Base-by-base conservation (phyloP, 75 land plant genomes). In the Chamaecyparis obtusa region DNA sequence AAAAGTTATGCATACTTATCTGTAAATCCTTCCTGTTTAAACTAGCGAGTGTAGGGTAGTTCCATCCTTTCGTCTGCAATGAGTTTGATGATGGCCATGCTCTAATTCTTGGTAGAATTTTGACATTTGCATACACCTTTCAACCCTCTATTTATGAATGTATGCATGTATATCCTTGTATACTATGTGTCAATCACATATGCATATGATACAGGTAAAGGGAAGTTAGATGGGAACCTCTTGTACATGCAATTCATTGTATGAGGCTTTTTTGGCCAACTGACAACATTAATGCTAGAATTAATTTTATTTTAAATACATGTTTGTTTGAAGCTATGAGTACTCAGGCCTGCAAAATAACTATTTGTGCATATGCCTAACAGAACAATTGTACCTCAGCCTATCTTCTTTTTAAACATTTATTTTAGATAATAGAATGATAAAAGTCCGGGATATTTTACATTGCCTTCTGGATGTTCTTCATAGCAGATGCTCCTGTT, bases 401-500 rank as follows among this genome's bases (percentile, higher is more conserved):
- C 76, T 74, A 74, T 6, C 16, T 33, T 0, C 16, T 32, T 32
- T 74, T 74, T 33, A 32, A 74, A 30, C 76, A 74, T 74, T 74
- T 74, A 39, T 39, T 39, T 39, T 39, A 39, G 41, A 39, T 39
- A 39, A 74, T 30, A 74, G 13, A 74, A 74, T 74, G 37, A 74
- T 33, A 74, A 36, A n/a, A 36, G 36, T 74, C 36, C 36, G 13
- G 9, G 37, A 72, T 74, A 74, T 74, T 78, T 83, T 89, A 89
- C 90, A 89, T 89, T 35, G 74, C 55, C 49, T 89, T 88, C 35
- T 89, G 90, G 49, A 88, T 89, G 43, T 87, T 86, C 46, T 89
- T 89, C 90, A 89, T 88, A 30, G 90, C 90, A n/a, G 77, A 46
- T 35, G 90, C 90, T 83, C 90, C 90, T 89, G 79, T 89, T 33